phyloP scores from a whole-genome alignment of 1,284 basidiomycete species.

The Moesziomyces parantarcticus region DNA sequence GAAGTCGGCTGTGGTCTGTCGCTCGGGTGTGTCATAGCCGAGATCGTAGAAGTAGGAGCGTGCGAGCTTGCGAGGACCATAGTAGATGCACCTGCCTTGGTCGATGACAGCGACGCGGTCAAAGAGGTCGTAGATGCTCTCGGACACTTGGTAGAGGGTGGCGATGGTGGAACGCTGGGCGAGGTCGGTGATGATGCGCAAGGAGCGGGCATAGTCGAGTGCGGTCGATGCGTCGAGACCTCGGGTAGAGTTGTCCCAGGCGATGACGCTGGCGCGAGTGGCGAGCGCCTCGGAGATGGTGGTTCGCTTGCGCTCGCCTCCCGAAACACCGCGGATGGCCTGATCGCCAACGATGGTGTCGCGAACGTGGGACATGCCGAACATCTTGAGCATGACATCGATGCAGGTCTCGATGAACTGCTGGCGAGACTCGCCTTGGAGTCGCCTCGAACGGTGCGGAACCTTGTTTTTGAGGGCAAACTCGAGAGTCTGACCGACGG shows the following conservation, averaged over 20 bases:
- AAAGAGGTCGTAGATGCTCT: slow-evolving; percentile 57
- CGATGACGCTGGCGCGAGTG: slow-evolving; percentile 46
- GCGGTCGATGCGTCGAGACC: slow-evolving; percentile 60
- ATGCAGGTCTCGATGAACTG: slow-evolving; percentile 54
- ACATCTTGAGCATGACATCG: slow-evolving; percentile 58
- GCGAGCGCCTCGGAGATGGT: slow-evolving; percentile 56
- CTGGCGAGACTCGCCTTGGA: slow-evolving; percentile 34
- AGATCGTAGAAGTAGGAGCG: slow-evolving; percentile 56
- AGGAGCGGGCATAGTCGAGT: slow-evolving; percentile 55
- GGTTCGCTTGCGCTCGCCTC: slow-evolving; percentile 59
- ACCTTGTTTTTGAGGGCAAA: slow-evolving; percentile 59
- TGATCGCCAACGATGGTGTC: slow-evolving; percentile 61
- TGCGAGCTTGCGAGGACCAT: slow-evolving; percentile 54
- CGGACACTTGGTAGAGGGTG: slow-evolving; percentile 59
- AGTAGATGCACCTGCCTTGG: slow-evolving; percentile 69
- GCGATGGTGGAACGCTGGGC: slow-evolving; percentile 59
- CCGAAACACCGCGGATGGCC: slow-evolving; percentile 57
- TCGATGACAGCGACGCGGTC: slow-evolving; percentile 58
- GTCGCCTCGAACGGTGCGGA: slow-evolving; percentile 31
- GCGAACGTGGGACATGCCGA: slow-evolving; percentile 62
- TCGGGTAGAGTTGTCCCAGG: slow-evolving; percentile 59
- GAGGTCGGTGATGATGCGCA: slow-evolving; percentile 57
- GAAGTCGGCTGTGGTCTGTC: slow-evolving; percentile 70
- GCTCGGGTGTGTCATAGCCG: slow-evolving; percentile 53
- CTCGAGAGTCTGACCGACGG: slow-evolving; percentile 56